Conservation (phyloP, 352 stramenopile species). For the Pythium brachiatum region DNA sequence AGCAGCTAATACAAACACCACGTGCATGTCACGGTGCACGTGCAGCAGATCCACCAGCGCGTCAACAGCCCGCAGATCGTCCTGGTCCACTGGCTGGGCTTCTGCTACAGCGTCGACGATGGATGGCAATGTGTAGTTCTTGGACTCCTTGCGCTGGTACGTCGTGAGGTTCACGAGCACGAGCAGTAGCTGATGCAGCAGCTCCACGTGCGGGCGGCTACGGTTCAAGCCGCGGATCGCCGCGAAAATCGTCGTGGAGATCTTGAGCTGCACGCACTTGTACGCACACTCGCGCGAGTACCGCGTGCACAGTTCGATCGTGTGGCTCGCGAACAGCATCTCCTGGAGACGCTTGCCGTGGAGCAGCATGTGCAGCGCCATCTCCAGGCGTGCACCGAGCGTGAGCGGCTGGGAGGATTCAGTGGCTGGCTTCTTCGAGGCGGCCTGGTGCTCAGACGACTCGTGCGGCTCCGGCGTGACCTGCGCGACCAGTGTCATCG, state of each 20-base stretch:
- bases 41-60: slow-evolving; percentile 93
- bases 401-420: slow-evolving; percentile 38
- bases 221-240: slow-evolving; percentile 93
- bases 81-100: slow-evolving; percentile 32
- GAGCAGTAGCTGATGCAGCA: slow-evolving; percentile 87
- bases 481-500: slow-evolving; percentile 37
- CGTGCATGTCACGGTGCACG: slow-evolving; percentile 91
- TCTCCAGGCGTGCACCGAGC: slow-evolving; percentile 56
- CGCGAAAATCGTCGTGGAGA: slow-evolving; percentile 89
- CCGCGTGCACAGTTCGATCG: slow-evolving; percentile 90
- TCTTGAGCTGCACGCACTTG: slow-evolving; percentile 84
- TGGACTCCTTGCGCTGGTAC: slow-evolving; percentile 49
- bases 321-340: slow-evolving; percentile 91
- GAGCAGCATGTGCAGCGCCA: slow-evolving; percentile 69
- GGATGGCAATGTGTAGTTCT: slow-evolving; percentile 37
- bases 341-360: slow-evolving; percentile 88
- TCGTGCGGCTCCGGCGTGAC: background rate
- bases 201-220: slow-evolving; percentile 92
- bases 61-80: slow-evolving; percentile 73
- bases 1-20: slow-evolving; percentile 72
- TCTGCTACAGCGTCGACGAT: slow-evolving; percentile 10
- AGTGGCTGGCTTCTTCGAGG: background rate
- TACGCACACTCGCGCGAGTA: slow-evolving; percentile 90
- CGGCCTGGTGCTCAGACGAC: background rate
- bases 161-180: slow-evolving; percentile 87